These are phyloP conservation scores for Xylariales sp. DNA, from an alignment of 2,329 filamentous ascomycete species.

Conservation along the genomic window DNA sequence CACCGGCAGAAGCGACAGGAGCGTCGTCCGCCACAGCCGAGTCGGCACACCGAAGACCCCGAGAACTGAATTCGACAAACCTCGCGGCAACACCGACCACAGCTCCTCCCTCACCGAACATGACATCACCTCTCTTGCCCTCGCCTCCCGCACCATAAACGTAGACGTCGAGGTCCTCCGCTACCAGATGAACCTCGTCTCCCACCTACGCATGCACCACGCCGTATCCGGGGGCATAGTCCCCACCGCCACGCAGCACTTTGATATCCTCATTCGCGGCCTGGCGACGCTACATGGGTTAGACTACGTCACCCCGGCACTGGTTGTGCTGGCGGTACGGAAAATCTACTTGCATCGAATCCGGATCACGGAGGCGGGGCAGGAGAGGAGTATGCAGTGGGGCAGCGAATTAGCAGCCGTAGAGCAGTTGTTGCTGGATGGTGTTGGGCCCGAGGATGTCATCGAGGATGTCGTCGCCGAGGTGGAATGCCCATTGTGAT, in stretches of 20 bases:
- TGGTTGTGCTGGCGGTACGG: constrained; percentile 74
- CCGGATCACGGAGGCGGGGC: constrained; percentile 59
- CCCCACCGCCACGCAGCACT: constrained; percentile 72
- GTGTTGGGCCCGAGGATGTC: constrained; percentile 55
- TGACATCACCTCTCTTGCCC: constrained; percentile 56
- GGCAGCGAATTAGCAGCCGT: constrained; percentile 75
- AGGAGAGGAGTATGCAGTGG: constrained; percentile 89
- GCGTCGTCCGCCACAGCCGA: constrained; percentile 34
- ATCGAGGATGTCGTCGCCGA: constrained; percentile 59
- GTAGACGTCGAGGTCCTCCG: constrained; percentile 73
- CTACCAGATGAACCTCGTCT: constrained; percentile 82
- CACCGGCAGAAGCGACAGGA: constrained; percentile 28
- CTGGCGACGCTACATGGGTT: constrained; percentile 79
- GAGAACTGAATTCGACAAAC: neutral
- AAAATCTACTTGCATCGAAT: constrained; percentile 90
- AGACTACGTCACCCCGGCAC: constrained; percentile 75
- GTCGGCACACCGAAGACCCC: constrained; percentile 3
- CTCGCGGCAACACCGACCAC: neutral
- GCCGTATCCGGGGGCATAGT: constrained; percentile 75
- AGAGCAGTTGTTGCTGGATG: constrained; percentile 59
- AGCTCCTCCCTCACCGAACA: constrained; percentile 24
- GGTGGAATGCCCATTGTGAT: constrained; percentile 50
- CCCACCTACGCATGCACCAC: constrained; percentile 83
- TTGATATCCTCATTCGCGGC: constrained; percentile 63
- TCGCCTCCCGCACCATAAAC: constrained; percentile 52